These are phyloP conservation scores for Marasmius tenuissimus DNA, from an alignment of 1,284 basidiomycete species.

Conservation along the genomic window DNA sequence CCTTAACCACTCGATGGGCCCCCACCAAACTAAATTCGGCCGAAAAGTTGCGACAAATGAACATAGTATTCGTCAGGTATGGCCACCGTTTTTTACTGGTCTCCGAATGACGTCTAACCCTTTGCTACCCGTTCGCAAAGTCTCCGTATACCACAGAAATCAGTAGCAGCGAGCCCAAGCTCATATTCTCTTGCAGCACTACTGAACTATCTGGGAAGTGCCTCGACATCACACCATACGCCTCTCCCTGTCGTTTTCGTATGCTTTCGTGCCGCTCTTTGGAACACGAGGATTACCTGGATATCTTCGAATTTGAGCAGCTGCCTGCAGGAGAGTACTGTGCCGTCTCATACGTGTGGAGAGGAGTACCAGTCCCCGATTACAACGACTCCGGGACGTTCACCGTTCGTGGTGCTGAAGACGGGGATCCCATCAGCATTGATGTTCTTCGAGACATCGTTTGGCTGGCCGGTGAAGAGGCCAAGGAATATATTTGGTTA, in stretches of 20 bases:
- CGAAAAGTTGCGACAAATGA: neutral
- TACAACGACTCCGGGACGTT: neutral
- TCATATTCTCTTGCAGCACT: slow-evolving; percentile 1
- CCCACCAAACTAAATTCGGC: neutral
- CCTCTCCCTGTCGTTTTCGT: slow-evolving; percentile 1
- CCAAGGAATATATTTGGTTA: neutral
- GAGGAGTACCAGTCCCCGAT: neutral
- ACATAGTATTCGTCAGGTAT: neutral
- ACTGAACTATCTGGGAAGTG: neutral
- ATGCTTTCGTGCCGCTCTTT: slow-evolving; percentile 1
- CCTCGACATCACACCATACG: slow-evolving; percentile 4
- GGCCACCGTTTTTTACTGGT: neutral
- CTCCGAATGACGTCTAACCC: too few relatives aligned
- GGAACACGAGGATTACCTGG: neutral
- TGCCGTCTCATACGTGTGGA: slow-evolving; percentile 4
- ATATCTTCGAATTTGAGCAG: slow-evolving; percentile 4
- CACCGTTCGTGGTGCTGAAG: neutral
- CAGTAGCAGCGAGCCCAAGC: neutral
- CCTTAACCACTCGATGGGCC: too few relatives aligned
- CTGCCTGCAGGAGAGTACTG: neutral
- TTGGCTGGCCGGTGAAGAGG: slow-evolving; percentile 2
- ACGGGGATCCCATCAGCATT: slow-evolving; percentile 1
- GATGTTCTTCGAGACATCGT: slow-evolving; percentile 1
- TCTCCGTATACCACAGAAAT: neutral
- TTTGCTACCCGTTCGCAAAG: too few relatives aligned